phyloP scores from a whole-genome alignment of 192 early-diverging fungal genomes.

The Backusella luteola region DNA sequence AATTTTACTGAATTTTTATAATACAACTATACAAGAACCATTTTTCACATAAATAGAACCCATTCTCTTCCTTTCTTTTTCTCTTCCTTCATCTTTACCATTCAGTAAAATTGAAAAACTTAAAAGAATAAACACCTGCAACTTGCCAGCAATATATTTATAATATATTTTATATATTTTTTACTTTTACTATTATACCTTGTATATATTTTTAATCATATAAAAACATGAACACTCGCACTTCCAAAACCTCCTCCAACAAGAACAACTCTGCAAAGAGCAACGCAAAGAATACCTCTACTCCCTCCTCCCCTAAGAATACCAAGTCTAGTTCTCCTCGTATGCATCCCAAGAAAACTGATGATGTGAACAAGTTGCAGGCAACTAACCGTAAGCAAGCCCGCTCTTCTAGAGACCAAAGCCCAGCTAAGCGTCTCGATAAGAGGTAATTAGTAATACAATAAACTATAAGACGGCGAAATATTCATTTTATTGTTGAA shows the following conservation, averaged over 20 bases:
- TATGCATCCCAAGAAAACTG: constrained; percentile 6
- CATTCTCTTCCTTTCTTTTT: background rate
- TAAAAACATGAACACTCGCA: constrained; percentile 5
- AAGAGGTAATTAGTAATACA: constrained; percentile 4
- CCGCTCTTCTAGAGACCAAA: background rate
- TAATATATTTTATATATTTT: constrained; percentile 7
- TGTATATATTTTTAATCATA: constrained; percentile 1
- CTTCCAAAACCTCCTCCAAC: background rate
- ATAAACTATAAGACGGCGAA: background rate
- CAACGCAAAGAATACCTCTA: background rate
- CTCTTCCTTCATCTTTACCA: background rate
- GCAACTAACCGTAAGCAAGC: background rate
- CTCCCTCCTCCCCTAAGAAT: background rate
- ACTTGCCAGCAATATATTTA: constrained; percentile 4
- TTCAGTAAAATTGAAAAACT: constrained; percentile 1
- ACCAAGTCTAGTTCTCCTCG: background rate
- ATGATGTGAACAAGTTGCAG: constrained; percentile 9
- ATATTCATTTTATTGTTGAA: background rate
- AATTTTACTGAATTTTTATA: background rate
- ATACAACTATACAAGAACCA: background rate
- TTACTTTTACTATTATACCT: background rate
- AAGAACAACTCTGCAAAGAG: constrained; percentile 3
- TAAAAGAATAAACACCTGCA: background rate
- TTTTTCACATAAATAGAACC: background rate
- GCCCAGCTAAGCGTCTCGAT: background rate